Evolutionary conservation across 192 early-diverging fungal species (phyloP).

Genomic region (Coemansia sp.): DNA sequence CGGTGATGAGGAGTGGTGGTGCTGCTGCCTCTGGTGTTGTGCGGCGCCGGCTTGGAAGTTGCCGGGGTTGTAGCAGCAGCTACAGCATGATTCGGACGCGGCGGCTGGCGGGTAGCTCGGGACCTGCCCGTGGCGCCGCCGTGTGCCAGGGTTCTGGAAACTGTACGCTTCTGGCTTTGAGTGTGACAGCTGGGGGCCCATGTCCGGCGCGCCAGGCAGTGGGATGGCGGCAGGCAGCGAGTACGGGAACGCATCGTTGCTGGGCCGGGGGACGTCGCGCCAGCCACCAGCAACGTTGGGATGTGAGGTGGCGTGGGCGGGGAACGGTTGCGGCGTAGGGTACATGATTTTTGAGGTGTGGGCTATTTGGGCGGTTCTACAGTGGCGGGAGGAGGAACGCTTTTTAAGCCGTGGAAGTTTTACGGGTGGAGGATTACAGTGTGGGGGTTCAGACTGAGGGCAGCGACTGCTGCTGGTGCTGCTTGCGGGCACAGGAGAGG

Average conservation of each 20-base stretch:
- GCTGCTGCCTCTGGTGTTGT: neutral
- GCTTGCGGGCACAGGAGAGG: conserved; percentile 4
- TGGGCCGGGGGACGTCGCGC: neutral
- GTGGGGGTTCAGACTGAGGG: neutral
- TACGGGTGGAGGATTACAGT: neutral
- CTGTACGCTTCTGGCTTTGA: neutral
- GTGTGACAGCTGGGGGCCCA: conserved; percentile 3
- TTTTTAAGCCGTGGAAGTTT: neutral
- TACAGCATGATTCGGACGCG: conserved; percentile 1
- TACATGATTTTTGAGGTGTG: conserved; percentile 4
- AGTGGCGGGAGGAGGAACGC: neutral
- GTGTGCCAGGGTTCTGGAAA: neutral
- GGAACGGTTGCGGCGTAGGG: neutral
- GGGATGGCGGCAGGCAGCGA: conserved; percentile 24
- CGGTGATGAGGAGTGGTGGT: neutral
- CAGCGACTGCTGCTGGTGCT: neutral
- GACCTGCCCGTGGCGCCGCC: neutral
- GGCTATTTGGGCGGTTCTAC: neutral
- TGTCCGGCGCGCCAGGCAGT: conserved; percentile 9
- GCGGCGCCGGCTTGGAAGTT: neutral
- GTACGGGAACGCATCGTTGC: neutral
- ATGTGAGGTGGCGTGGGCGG: conserved; percentile 3
- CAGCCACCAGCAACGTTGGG: neutral
- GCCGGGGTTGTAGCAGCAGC: conserved; percentile 5
- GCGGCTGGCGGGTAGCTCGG: neutral